Evolutionary conservation across 1,284 basidiomycete genomes (phyloP), one percentile per base, ranked within the genome.

Genomic region (Cryptococcus amylolentus): DNA sequence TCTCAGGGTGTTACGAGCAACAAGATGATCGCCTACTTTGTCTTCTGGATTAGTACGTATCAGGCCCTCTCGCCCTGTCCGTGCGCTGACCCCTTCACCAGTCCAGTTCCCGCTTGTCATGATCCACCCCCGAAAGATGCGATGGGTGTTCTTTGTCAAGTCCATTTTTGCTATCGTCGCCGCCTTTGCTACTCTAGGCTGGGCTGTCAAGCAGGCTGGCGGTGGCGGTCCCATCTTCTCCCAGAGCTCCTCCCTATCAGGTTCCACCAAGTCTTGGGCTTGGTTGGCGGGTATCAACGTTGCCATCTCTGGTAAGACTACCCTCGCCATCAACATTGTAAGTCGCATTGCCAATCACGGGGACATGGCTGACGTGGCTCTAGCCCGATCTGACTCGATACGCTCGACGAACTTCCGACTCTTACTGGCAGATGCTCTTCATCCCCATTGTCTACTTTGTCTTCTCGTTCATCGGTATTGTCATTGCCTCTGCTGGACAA

Each of bases 91-190:
- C 13, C 10, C n/a, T 13, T 23, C 16, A 18, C 2, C 55, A 64
- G 66, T 72, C n/a, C 72, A 69, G 62, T 60, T 76, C 42, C 88
- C 88, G 0, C 81, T 89, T 64, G 82, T 89, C 78, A 76, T 90
- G 49, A 78, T 90, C 48, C 88, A 87, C 13, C 88, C 88, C 4
- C 84, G 87, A 64, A 83, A 82, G 61, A 86, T 90, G 57, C 82
- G 85, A 48, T 85, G 84, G 77, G 78, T 91, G 27, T 91, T 91
- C 80, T 78, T 85, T 49, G 75, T 81, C 60, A 88, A 89, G 75
- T 83, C 84, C 1, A 74, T 76, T 48, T 44, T 86, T 23, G 86
- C 87, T 0, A 85, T 87, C 4, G 76, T 82, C 7, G 82, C 66
- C 86, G 49, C 82, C 81, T 42, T 87, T 87, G 70, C 80, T 85